A percentile compares a stretch with the other conserved stretches of the same genome.
Evolutionary conservation across 139 green algal genomes (phyloP).

Genomic region (Volvox reticuliferus): DNA sequence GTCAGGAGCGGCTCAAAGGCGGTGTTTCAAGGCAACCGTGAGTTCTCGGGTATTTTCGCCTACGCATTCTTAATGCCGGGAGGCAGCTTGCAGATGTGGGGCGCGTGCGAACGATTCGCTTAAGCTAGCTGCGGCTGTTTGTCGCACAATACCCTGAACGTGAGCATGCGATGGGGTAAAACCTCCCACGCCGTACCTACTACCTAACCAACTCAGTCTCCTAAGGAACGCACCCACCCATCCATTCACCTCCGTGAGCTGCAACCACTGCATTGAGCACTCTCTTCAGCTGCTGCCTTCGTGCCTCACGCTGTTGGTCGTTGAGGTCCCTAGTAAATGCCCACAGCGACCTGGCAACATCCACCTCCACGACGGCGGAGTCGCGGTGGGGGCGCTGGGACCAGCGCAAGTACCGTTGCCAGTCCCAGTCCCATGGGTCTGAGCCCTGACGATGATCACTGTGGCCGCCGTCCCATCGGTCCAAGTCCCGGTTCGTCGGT

Average conservation of each 20-base stretch:
- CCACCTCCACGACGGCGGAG: slow-evolving; percentile 69
- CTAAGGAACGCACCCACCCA: no score
- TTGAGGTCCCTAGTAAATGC: slow-evolving; percentile 69
- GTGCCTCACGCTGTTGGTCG: slow-evolving; percentile 61
- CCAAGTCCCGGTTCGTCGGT: background rate
- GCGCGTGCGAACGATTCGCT: no score
- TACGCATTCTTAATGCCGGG: no score
- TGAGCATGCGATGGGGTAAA: no score
- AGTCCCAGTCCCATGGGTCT: background rate
- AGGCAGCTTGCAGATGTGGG: no score
- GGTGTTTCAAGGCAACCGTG: no score
- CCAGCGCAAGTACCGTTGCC: slow-evolving; percentile 8
- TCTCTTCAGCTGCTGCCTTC: slow-evolving; percentile 68
- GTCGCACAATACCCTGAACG: no score
- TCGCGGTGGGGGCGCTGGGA: slow-evolving; percentile 63
- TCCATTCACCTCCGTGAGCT: slow-evolving; percentile 30
- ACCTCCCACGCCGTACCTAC: no score
- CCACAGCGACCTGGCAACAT: slow-evolving; percentile 87
- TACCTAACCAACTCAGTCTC: no score
- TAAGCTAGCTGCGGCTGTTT: no score
- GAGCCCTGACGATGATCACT: background rate
- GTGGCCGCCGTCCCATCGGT: background rate
- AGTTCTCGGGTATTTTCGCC: no score
- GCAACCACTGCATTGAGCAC: slow-evolving; percentile 79
- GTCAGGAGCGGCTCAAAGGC: no score